Percentiles rank a stretch among this genome's conserved stretches.
These are phyloP conservation scores for Suhomyces pyralidae DNA, from an alignment of 805 yeast genomes.

Conservation along the genomic window DNA sequence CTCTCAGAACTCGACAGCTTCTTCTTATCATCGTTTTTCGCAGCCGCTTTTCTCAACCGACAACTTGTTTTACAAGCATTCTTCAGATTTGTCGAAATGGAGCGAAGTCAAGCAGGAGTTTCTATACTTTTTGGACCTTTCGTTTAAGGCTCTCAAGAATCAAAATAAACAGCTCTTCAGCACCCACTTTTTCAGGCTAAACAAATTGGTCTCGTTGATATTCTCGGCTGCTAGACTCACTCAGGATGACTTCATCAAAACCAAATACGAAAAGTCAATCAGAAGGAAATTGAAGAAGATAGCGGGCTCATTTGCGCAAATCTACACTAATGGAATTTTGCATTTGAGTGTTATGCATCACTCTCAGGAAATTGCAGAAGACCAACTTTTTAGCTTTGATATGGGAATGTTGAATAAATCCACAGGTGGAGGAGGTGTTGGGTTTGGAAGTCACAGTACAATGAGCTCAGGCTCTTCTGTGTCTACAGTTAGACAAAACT, in stretches of 20 bases:
- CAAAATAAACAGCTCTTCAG: constrained; percentile 51
- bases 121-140: constrained; percentile 44
- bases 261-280: constrained; percentile 46
- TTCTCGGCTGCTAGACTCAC: constrained; percentile 55
- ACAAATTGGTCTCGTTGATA: constrained; percentile 51
- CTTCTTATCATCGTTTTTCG: constrained; percentile 40
- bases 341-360: constrained; percentile 47
- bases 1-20: constrained; percentile 23
- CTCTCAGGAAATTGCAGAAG: constrained; percentile 18
- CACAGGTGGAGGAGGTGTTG: constrained; percentile 1
- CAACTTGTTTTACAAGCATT: constrained; percentile 54
- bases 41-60: constrained; percentile 41
- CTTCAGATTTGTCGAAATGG: constrained; percentile 62
- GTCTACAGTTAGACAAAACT: constrained; percentile 6
- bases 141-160: constrained; percentile 50
- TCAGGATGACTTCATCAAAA: constrained; percentile 47
- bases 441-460: constrained; percentile 1
- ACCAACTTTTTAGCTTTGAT: constrained; percentile 31
- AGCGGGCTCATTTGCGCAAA: constrained; percentile 54
- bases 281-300: constrained; percentile 50
- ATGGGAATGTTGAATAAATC: constrained; percentile 12
- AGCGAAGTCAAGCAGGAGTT: constrained; percentile 49
- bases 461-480: constrained; percentile 5
- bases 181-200: constrained; percentile 50
- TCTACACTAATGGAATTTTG: constrained; percentile 63